phyloP scores from a whole-genome alignment of 345 rosid species.

The Gossypium longicalyx region DNA sequence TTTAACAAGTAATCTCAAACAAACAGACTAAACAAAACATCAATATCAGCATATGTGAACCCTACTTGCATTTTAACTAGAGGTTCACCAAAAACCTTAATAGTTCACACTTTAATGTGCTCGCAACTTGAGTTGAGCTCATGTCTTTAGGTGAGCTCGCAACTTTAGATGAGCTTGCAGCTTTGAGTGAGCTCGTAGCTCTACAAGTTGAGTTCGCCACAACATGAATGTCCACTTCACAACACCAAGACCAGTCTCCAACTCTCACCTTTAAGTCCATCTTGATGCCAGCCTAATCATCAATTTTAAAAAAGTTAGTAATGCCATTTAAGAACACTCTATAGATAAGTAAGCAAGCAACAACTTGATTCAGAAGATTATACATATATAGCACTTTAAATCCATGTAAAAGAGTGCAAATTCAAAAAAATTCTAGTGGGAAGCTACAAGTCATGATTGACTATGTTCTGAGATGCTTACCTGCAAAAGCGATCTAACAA shows the following conservation, averaged over 20 bases:
- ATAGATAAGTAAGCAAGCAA: neutral
- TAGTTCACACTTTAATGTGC: too few species aligned
- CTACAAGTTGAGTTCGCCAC: too few species aligned
- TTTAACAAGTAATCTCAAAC: too few species aligned
- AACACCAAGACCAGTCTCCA: slow-evolving; percentile 54
- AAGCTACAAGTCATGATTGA: neutral
- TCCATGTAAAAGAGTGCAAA: neutral
- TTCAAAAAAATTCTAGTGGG: neutral
- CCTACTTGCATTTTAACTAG: too few species aligned
- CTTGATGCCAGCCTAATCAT: slow-evolving; percentile 42
- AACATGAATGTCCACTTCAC: too few species aligned
- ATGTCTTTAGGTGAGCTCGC: too few species aligned
- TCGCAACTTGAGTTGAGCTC: too few species aligned
- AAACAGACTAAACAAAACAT: too few species aligned
- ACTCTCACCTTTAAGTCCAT: slow-evolving; percentile 40
- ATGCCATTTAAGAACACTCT: neutral
- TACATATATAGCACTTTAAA: neutral
- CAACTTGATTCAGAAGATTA: neutral
- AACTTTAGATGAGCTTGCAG: too few species aligned
- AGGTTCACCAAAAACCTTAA: too few species aligned
- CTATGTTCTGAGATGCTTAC: slow-evolving; percentile 23
- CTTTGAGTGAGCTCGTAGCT: too few species aligned
- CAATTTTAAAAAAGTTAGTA: neutral
- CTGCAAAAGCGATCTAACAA: slow-evolving; percentile 44
- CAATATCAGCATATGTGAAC: too few species aligned